phyloP scores from a whole-genome alignment of 1,139 yeast genomes.

The Saccharomycopsis hybrid region DNA sequence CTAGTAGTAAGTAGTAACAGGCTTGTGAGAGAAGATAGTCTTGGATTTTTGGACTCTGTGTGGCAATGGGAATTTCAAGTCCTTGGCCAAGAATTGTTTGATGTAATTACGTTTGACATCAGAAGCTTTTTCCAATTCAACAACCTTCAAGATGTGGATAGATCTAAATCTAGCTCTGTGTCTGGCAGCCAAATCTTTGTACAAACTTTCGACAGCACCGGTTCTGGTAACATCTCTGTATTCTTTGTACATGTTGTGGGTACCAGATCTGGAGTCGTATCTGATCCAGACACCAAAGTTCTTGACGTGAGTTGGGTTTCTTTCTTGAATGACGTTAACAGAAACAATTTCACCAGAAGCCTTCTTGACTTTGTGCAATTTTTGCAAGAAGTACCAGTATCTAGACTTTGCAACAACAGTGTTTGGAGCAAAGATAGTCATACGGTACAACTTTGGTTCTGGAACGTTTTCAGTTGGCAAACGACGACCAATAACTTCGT shows the following conservation, averaged over 20 bases:
- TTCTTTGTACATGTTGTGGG: conserved; percentile 99
- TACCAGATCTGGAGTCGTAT: conserved; percentile 99
- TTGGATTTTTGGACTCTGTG: conserved; percentile 95
- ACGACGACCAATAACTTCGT: conserved; percentile 99
- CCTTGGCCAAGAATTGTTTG: conserved; percentile 93
- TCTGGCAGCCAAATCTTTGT: conserved; percentile 99
- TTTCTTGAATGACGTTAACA: conserved; percentile 84
- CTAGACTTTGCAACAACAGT: conserved; percentile 99
- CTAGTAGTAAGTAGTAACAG: conserved; percentile 97
- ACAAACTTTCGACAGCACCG: conserved; percentile 97
- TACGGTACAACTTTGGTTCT: conserved; percentile 99
- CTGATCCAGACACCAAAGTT: conserved; percentile 99
- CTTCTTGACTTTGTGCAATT: conserved; percentile 99
- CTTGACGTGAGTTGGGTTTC: conserved; percentile 98
- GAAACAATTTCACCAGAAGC: conserved; percentile 99
- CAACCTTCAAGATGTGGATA: conserved; percentile 97
- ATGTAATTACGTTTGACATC: conserved; percentile 99
- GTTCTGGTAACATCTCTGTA: conserved; percentile 99
- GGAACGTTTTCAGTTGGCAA: conserved; percentile 98
- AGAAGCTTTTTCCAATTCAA: conserved; percentile 94
- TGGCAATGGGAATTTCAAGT: conserved; percentile 99
- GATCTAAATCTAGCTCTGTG: conserved; percentile 99
- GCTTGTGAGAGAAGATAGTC: conserved; percentile 83
- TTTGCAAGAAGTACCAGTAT: conserved; percentile 99
- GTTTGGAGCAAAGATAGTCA: conserved; percentile 99